phyloP scores from a whole-genome alignment of 208 protist species.

The Trypanosoma lewisi region DNA sequence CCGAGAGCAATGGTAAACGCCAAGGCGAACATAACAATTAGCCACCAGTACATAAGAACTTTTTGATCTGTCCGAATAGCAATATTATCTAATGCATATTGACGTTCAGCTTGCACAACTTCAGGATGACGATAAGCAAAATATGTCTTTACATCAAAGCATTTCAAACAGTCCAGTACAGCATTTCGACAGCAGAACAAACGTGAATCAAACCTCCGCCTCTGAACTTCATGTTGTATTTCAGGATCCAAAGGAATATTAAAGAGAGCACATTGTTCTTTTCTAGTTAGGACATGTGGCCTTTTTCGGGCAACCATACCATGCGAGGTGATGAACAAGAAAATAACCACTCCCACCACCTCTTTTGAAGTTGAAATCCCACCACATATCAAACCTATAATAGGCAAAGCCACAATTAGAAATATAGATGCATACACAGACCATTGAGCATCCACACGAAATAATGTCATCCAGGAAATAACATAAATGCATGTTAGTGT shows the following conservation, averaged over 20 bases:
- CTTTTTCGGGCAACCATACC: slow-evolving; percentile 79
- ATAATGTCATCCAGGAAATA: slow-evolving; percentile 68
- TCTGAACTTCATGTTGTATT: slow-evolving; percentile 30
- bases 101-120: slow-evolving; percentile 51
- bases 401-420: slow-evolving; percentile 51
- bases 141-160: slow-evolving; percentile 60
- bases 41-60: slow-evolving; percentile 78
- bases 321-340: slow-evolving; percentile 66
- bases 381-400: slow-evolving; percentile 48
- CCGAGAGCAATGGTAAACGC: slow-evolving; percentile 71
- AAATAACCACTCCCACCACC: slow-evolving; percentile 33
- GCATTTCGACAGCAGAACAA: slow-evolving; percentile 77
- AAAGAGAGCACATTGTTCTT: slow-evolving; percentile 46
- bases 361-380: slow-evolving; percentile 36
- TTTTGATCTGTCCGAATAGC: slow-evolving; percentile 77
- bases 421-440: slow-evolving; percentile 49
- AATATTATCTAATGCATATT: slow-evolving; percentile 50
- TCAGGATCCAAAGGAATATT: slow-evolving; percentile 24
- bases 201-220: slow-evolving; percentile 56
- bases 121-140: slow-evolving; percentile 82
- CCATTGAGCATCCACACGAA: slow-evolving; percentile 70
- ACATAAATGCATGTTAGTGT: slow-evolving; percentile 61
- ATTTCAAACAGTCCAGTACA: slow-evolving; percentile 64
- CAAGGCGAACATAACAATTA: slow-evolving; percentile 70
- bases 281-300: slow-evolving; percentile 53